Conservation (phyloP, 345 rosid genomes). For the Gossypioides kirkii region DNA sequence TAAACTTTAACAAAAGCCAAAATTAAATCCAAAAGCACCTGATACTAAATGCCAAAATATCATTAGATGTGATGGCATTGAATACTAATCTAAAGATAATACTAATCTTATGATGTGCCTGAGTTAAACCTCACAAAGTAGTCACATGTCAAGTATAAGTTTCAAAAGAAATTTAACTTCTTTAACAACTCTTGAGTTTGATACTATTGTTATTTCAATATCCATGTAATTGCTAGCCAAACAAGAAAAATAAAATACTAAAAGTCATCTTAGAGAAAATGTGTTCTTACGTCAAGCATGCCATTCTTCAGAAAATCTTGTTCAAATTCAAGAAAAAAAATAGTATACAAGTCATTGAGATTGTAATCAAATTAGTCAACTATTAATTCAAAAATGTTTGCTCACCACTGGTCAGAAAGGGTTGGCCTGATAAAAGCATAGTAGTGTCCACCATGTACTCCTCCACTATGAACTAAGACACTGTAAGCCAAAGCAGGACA, state of each 20-base stretch:
- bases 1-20: neutral
- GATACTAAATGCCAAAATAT: neutral
- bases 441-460: constrained; percentile 96
- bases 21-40: neutral
- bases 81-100: neutral
- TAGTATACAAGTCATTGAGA: neutral
- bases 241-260: neutral
- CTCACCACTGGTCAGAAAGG: constrained; percentile 87
- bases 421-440: constrained; percentile 95
- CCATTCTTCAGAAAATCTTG: neutral
- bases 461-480: constrained; percentile 97
- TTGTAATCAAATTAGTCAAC: neutral
- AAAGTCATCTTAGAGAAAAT: neutral
- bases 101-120: neutral
- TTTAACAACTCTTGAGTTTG: neutral
- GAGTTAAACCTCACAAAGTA: neutral
- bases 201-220: neutral
- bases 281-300: neutral
- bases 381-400: constrained; percentile 1
- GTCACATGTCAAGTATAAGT: neutral
- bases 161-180: neutral
- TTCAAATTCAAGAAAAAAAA: neutral
- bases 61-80: neutral
- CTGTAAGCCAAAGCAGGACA: constrained; percentile 33
- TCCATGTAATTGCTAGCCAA: neutral